Evolutionary conservation across 257 asterid genomes (phyloP), one percentile per base, ranked within the genome.

Genomic region (Mitragyna speciosa): DNA sequence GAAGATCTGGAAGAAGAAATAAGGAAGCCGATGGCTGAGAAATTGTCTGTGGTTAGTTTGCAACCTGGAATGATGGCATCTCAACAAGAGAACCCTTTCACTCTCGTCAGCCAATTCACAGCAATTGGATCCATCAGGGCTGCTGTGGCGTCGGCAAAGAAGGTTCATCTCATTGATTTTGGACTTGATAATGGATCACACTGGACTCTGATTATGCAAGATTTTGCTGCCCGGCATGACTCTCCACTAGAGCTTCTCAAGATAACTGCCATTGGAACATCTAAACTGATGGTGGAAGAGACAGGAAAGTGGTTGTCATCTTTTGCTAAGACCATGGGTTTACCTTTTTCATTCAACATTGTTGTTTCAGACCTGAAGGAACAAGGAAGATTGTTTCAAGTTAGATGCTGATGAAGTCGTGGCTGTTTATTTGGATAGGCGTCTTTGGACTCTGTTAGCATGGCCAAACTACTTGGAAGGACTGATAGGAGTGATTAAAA

Each of bases 191-290:
- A 43, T 51, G 93, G 97, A 0, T 66, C 87, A 22, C 93, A 90
- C 0, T 84, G 86, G 83, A 83, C 81, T 36, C 74, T 88, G 36
- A 64, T 92, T 78, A 92, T 92, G 92, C 97, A 92, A 70, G 94
- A 89, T 49, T 87, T 90, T n/a, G 83, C 80, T 10, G 77, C n/a
- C 61, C 83, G 87, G 68, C 11, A 33, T 20, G 86, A 77, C 43
- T 45, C 22, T 36, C 87, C 83, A 16, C 11, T 86, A 5, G 87
- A 89, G 24, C 88, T 74, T 82, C 89, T 90, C 58, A 87, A 80
- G 87, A 76, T 90, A 33, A 92, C 89, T 12, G 88, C 91, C n/a
- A 73, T 90, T 0, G 91, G 90, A 24, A 84, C 79, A 0, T 75
- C 88, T 0, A 86, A 70, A 63, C 76, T 47, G 28, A 83, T 80